Base-by-base conservation (phyloP, 2,329 filamentous ascomycete species). In the Beauveria rudraprayagi region DNA sequence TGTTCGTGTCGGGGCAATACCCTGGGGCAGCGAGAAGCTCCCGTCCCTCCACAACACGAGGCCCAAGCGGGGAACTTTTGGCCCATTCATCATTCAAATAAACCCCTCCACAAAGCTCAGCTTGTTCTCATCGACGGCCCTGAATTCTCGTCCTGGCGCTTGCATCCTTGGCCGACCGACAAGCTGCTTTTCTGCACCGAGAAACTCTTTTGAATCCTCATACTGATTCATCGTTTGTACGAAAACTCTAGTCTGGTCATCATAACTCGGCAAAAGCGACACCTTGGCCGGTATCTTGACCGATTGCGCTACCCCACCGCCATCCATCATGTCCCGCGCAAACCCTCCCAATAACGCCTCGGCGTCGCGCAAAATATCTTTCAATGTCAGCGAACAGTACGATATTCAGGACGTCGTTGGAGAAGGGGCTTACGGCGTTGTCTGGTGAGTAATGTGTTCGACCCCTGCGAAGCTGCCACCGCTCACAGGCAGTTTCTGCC, bases 381-480 rank as follows among this genome's bases (percentile, higher is more conserved):
- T 99, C 87, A 99, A 99, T 73, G 94, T 99, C 65, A 97, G 92
- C 71, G 94, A 99, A 77, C 94, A 99, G 76, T 99, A 99, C 74
- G 94, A 99, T 72, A 99, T 99, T 67, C 93, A 97, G 75, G 94
- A 99, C 87, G 94, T 99, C 54, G 95, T 99, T 63, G 94, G 94
- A 68, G 94, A 99, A 78, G 94, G 94, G 72, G 94, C 94, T 66
- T 99, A 99, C 72, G 94, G 94, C 75, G 93, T 99, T 66, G 94
- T 99, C 67, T 97, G 94, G 92, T 97, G 83, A 75, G 89, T 78
- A 41, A 43, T 51, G 43, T 22, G 28, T 43, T 40, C 65, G 26
- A 43, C 63, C 8, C 61, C 51, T 19, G 28, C 43, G 56, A 44
- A 43, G 22, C 44, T 55, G 51, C 30, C 63, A 19, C n/a, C 41